Percentiles rank a stretch among this genome's conserved stretches.
Evolutionary conservation across 108 stramenopile species (phyloP).

Genomic region (Licmophora abbreviata): DNA sequence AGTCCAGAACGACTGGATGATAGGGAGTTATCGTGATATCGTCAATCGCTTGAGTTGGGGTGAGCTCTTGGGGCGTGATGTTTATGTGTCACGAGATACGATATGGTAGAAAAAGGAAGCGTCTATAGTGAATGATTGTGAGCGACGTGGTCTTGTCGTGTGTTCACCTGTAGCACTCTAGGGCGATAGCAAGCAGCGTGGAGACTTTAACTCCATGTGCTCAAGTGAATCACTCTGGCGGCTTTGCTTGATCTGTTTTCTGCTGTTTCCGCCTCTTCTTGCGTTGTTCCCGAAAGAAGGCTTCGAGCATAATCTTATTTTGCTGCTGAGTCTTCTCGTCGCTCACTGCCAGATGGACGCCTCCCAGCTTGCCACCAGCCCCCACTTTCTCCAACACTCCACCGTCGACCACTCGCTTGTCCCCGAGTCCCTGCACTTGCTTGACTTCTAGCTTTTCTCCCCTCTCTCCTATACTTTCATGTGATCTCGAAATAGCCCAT

Average conservation of each 20-base stretch:
- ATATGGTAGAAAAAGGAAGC: too few relatives aligned
- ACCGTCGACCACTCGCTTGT: conserved; percentile 29
- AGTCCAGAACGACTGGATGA: too few relatives aligned
- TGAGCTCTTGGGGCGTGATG: too few relatives aligned
- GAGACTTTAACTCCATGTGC: background rate
- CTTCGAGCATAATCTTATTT: conserved; percentile 55
- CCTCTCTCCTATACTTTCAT: conserved; percentile 53
- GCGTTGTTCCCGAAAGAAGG: conserved; percentile 38
- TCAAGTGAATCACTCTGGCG: conserved; percentile 1
- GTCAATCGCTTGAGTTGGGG: too few relatives aligned
- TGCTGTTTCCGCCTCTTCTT: conserved; percentile 20
- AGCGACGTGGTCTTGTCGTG: too few relatives aligned
- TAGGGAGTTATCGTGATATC: too few relatives aligned
- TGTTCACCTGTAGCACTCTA: too few relatives aligned
- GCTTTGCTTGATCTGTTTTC: conserved; percentile 22
- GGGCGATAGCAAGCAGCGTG: too few relatives aligned
- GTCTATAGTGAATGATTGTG: too few relatives aligned
- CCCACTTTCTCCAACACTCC: conserved; percentile 34
- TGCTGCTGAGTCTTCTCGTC: conserved; percentile 46
- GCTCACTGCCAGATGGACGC: conserved; percentile 61
- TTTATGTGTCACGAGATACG: too few relatives aligned
- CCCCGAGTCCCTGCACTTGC: conserved; percentile 38
- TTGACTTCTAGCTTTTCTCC: conserved; percentile 40
- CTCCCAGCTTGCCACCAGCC: conserved; percentile 60
- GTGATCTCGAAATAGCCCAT: conserved; percentile 51